Percentiles rank a stretch among this genome's conserved stretches.
phyloP scores from a whole-genome alignment of 2,329 filamentous ascomycete genomes.

The Colletotrichum lentis region DNA sequence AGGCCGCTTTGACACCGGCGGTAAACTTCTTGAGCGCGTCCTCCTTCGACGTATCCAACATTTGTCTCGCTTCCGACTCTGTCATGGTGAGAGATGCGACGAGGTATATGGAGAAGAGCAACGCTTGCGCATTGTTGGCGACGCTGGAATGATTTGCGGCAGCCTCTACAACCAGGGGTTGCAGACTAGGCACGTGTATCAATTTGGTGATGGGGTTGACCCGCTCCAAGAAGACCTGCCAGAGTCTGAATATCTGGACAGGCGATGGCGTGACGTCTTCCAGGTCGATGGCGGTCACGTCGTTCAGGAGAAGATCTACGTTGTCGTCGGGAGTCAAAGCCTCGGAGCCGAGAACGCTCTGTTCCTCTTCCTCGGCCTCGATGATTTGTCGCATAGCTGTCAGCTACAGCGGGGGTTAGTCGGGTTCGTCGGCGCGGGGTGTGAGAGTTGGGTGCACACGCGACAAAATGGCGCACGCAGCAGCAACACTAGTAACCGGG shows the following conservation, averaged over 20 bases:
- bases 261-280: slow-evolving; percentile 70
- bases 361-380: slow-evolving; percentile 60
- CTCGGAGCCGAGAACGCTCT: slow-evolving; percentile 58
- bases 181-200: slow-evolving; percentile 75
- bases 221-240: slow-evolving; percentile 78
- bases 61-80: slow-evolving; percentile 62
- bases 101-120: slow-evolving; percentile 40
- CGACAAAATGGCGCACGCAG: too few relatives aligned
- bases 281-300: slow-evolving; percentile 50
- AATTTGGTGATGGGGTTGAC: slow-evolving; percentile 78
- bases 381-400: slow-evolving; percentile 67
- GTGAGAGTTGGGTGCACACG: too few relatives aligned
- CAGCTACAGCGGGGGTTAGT: slow-evolving; percentile 50
- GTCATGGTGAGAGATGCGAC: slow-evolving; percentile 38
- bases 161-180: slow-evolving; percentile 71
- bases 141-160: slow-evolving; percentile 64
- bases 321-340: slow-evolving; percentile 61
- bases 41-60: slow-evolving; percentile 59
- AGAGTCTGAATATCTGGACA: slow-evolving; percentile 73
- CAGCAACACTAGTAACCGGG: too few relatives aligned
- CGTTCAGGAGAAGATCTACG: slow-evolving; percentile 59
- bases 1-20: slow-evolving; percentile 58
- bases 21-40: slow-evolving; percentile 62
- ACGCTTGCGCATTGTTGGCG: slow-evolving; percentile 49
- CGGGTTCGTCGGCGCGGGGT: background rate